Percentiles rank a stretch among this genome's conserved stretches.
Conservation (phyloP, 2,329 filamentous ascomycete genomes). For the Arthroderma sp. region DNA sequence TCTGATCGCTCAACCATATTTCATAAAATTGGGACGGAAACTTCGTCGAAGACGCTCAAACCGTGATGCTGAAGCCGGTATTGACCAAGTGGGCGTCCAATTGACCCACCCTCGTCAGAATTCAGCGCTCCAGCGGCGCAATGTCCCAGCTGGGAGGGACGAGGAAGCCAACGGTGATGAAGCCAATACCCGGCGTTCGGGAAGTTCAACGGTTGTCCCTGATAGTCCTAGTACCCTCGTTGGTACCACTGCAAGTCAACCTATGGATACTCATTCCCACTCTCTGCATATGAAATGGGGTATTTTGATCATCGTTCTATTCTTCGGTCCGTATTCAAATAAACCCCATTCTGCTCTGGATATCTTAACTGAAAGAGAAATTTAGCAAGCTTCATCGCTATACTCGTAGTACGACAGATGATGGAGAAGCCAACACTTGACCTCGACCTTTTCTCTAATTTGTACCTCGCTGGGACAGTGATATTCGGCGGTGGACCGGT, state of each 20-base stretch:
- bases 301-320: constrained; percentile 29
- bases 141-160: constrained; percentile 11
- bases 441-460: constrained; percentile 56
- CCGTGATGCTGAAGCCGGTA: constrained; percentile 13
- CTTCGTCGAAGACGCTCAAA: constrained; percentile 15
- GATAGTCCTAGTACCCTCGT: background rate
- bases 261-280: constrained; percentile 12
- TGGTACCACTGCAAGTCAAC: background rate
- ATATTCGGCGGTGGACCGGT: constrained; percentile 55
- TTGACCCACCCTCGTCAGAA: constrained; percentile 9
- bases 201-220: background rate
- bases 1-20: constrained; percentile 38
- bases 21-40: constrained; percentile 23
- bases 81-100: background rate
- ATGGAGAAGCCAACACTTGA: constrained; percentile 34
- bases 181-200: background rate
- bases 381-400: constrained; percentile 41
- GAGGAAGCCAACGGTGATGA: background rate
- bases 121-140: constrained; percentile 10
- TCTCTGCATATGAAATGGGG: constrained; percentile 14
- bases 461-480: constrained; percentile 61
- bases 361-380: background rate
- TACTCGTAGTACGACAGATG: constrained; percentile 41
- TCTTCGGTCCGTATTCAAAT: constrained; percentile 34
- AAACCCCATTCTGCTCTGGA: background rate